These are phyloP conservation scores for Camellia japonica DNA, from an alignment of 148 eudicot species.

Conservation along the genomic window DNA sequence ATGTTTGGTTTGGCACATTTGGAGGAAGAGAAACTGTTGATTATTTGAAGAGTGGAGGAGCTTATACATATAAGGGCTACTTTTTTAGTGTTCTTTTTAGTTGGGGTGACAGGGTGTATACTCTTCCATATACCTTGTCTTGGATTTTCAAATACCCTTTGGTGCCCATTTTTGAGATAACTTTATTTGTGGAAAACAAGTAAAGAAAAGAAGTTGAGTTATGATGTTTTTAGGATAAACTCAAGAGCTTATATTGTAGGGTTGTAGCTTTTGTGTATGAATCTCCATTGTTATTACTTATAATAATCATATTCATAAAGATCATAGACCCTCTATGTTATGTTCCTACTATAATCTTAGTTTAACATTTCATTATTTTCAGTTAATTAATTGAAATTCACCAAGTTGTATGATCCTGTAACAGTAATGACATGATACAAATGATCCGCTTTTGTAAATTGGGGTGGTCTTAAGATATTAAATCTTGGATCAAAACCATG, in stretches of 20 bases:
- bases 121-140: neutral
- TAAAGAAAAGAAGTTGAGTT: neutral
- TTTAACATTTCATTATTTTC: too few relatives aligned
- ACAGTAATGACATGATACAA: too few relatives aligned
- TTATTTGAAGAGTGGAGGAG: neutral
- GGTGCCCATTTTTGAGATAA: neutral
- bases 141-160: neutral
- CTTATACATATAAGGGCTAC: neutral
- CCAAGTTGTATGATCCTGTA: too few relatives aligned
- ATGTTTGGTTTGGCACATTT: neutral
- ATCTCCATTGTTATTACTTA: neutral
- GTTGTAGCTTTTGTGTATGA: neutral
- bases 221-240: neutral
- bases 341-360: neutral
- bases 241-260: neutral
- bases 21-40: neutral
- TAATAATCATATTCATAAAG: neutral
- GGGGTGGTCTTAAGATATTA: too few relatives aligned
- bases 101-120: neutral
- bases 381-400: too few relatives aligned
- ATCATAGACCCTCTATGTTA: neutral
- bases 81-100: neutral
- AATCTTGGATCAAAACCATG: too few relatives aligned
- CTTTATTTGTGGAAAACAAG: neutral
- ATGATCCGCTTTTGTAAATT: too few relatives aligned